Evolutionary conservation across 306 rosid genomes (phyloP).

Genomic region (Ceratonia siliqua): DNA sequence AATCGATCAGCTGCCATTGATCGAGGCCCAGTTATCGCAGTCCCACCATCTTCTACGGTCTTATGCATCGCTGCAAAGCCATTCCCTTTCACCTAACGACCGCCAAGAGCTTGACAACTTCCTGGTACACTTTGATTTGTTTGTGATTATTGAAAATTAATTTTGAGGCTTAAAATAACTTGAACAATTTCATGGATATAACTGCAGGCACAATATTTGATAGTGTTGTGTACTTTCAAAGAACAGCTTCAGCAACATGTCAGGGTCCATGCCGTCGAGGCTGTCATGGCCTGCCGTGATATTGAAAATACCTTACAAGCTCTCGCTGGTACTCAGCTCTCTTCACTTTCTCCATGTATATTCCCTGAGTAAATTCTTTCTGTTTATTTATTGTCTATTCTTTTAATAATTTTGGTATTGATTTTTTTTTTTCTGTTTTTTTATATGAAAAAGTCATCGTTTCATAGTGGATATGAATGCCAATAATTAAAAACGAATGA

Average conservation of each 20-base stretch:
- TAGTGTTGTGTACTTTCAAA: slow-evolving; percentile 79
- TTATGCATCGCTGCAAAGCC: slow-evolving; percentile 62
- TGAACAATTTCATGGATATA: not conserved
- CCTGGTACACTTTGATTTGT: slow-evolving; percentile 40
- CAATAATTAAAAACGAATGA: not conserved
- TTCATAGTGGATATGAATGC: not conserved
- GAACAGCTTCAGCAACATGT: slow-evolving; percentile 99
- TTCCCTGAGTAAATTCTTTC: no score
- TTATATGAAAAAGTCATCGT: not conserved
- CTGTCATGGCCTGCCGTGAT: slow-evolving; percentile 99
- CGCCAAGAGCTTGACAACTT: slow-evolving; percentile 94
- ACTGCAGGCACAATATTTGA: slow-evolving; percentile 82
- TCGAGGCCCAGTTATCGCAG: slow-evolving; percentile 85
- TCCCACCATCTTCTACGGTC: slow-evolving; percentile 83
- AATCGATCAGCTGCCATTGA: slow-evolving; percentile 85
- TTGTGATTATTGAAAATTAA: not conserved
- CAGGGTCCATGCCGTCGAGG: slow-evolving; percentile 95
- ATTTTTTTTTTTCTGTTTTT: not conserved
- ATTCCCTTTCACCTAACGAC: slow-evolving; percentile 68
- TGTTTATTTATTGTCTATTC: not conserved
- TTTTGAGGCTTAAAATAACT: not conserved
- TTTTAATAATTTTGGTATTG: not conserved
- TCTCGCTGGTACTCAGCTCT: slow-evolving; percentile 60
- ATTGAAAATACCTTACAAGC: slow-evolving; percentile 92
- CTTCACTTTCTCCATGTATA: not conserved